Evolutionary conservation across 2,329 filamentous ascomycete species (phyloP), one percentile per base, ranked within the genome.

Genomic region (Pseudogymnoascus sp.): DNA sequence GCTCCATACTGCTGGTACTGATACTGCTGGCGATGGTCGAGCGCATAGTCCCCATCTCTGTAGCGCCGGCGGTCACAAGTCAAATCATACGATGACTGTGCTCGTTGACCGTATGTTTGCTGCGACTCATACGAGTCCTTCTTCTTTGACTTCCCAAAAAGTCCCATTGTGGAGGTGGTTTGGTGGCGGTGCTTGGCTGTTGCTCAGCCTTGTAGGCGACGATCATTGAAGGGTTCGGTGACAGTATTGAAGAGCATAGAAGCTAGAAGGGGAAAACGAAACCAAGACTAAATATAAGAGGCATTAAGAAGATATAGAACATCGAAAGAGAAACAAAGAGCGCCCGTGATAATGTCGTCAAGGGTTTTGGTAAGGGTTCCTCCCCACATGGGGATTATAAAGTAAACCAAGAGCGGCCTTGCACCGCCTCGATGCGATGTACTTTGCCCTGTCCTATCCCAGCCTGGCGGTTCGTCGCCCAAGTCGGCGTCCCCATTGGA

Each of bases 151-250:
- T 16, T 55, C n/a, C 45, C 45, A 18, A 55, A 55, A 33, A 55
- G n/a, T 31, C 45, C 45, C 59, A 61, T 61, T 45, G 33, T 59
- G 11, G 37, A 6, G 62, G 60, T 45, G 63, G 41, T 31, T 43
- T 63, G 8, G 61, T 64, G 45, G n/a, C 60, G 11, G 31, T 16
- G 9, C 11, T 38, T 38, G 58, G 58, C 58, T 60, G 58, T 60
- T 33, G 58, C 25, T 60, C 58, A 60, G 38, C 58, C 58, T 61
- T 61, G 25, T 43, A 49, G 45, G 45, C 45, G 45, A 18, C 45
- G 45, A 55, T 55, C 45, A 31, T 55, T 55, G 45, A 55, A 33
- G 28, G 45, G n/a, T n/a, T 55, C 45, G 25, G 9, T 33, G 8
- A 18, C 21, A 55, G 18, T 33, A 33, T 6, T 55, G 45, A 55